Conservation (phyloP, 257 asterid species). For the Scutellaria barbata region DNA sequence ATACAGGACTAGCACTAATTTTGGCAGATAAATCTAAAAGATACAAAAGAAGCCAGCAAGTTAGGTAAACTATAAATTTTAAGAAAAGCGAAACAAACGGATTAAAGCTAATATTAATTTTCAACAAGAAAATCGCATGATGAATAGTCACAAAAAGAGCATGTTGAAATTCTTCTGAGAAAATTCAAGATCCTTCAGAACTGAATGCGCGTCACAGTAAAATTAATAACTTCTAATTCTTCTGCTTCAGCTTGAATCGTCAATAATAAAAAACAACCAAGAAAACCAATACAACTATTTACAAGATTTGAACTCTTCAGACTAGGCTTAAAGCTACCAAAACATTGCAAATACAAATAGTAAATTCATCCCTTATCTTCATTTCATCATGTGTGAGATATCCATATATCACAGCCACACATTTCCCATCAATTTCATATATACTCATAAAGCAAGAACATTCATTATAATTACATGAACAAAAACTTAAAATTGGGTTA, state of each 20-base stretch:
- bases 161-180: slow-evolving; percentile 7
- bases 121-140: slow-evolving; percentile 4
- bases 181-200: neutral
- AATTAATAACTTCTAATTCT: neutral
- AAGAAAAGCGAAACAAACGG: slow-evolving; percentile 10
- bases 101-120: neutral
- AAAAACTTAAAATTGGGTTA: neutral
- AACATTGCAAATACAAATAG: neutral
- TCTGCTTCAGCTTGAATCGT: neutral
- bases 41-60: slow-evolving; percentile 8
- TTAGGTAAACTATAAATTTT: slow-evolving; percentile 8
- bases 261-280: slow-evolving; percentile 19
- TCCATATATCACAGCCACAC: slow-evolving; percentile 25
- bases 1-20: neutral
- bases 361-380: slow-evolving; percentile 5
- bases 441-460: neutral
- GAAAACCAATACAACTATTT: slow-evolving; percentile 2
- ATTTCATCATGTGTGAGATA: neutral
- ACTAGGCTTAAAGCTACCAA: neutral
- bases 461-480: slow-evolving; percentile 20
- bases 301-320: neutral
- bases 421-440: neutral
- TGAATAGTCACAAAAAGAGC: slow-evolving; percentile 15
- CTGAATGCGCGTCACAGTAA: slow-evolving; percentile 6
- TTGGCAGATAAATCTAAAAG: slow-evolving; percentile 21